phyloP scores from a whole-genome alignment of 2,329 filamentous ascomycete species.

The Penicillium sp. region DNA sequence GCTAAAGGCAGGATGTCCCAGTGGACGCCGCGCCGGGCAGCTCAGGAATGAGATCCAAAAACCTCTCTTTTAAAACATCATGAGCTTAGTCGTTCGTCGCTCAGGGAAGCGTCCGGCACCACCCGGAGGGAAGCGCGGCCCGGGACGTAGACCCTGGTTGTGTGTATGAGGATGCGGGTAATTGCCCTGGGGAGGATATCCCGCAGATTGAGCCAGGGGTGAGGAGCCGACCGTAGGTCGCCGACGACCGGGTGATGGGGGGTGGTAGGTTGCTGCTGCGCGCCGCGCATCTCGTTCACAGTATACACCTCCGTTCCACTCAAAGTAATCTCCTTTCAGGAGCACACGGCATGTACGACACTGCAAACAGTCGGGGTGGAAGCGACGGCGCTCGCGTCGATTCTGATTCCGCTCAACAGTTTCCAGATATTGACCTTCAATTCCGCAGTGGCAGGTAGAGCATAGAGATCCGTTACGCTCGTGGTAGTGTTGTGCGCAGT shows the following conservation, averaged over 20 bases:
- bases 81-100: slow-evolving; percentile 49
- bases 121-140: slow-evolving; percentile 26
- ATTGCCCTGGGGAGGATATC: slow-evolving; percentile 30
- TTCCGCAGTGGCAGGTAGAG: slow-evolving; percentile 74
- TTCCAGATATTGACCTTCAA: slow-evolving; percentile 91
- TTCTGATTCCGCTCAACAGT: slow-evolving; percentile 56
- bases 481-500: slow-evolving; percentile 92
- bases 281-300: slow-evolving; percentile 84
- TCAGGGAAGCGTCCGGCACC: slow-evolving; percentile 47
- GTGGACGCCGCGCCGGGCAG: not conserved
- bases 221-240: slow-evolving; percentile 35
- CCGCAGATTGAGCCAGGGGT: slow-evolving; percentile 31
- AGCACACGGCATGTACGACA: slow-evolving; percentile 72
- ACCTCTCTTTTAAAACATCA: slow-evolving; percentile 46
- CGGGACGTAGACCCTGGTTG: slow-evolving; percentile 19
- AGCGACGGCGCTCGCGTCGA: slow-evolving; percentile 61
- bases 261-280: slow-evolving; percentile 34
- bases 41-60: not conserved
- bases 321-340: slow-evolving; percentile 84
- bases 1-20: not conserved
- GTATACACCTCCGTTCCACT: slow-evolving; percentile 75
- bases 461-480: slow-evolving; percentile 86
- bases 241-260: slow-evolving; percentile 35
- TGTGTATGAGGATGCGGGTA: slow-evolving; percentile 17
- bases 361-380: slow-evolving; percentile 82